Percentiles rank a stretch among this genome's conserved stretches.
Evolutionary conservation across 2,329 filamentous ascomycete species (phyloP).

Genomic region (Fusarium sp.): DNA sequence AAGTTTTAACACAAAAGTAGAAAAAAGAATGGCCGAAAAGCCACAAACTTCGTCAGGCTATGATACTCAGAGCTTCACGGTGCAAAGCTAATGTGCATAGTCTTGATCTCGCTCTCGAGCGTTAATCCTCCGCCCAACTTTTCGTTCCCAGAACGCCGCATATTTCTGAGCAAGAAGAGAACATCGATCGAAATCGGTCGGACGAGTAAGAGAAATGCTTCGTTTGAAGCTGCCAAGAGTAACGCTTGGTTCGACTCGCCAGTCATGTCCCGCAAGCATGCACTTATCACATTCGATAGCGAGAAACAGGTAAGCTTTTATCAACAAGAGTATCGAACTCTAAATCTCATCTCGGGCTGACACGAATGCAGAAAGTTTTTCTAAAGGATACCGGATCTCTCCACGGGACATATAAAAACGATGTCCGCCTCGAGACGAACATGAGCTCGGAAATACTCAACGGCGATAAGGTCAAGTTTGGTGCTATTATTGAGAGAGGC

Average conservation of each 20-base stretch:
- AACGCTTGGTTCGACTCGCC: conserved; percentile 80
- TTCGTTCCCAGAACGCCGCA: conserved; percentile 47
- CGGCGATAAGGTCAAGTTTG: conserved; percentile 55
- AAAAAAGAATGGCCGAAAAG: neutral
- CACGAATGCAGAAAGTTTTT: conserved; percentile 57
- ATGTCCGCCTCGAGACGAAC: conserved; percentile 40
- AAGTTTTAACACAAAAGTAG: conserved; percentile 4
- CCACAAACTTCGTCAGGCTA: neutral
- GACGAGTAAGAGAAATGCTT: conserved; percentile 58
- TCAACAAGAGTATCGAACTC: neutral
- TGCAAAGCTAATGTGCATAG: conserved; percentile 44
- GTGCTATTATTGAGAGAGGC: conserved; percentile 54
- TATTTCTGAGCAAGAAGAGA: conserved; percentile 52
- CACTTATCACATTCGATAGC: conserved; percentile 63
- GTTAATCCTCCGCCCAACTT: conserved; percentile 40
- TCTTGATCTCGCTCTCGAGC: conserved; percentile 50
- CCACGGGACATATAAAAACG: conserved; percentile 66
- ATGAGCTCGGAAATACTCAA: conserved; percentile 36
- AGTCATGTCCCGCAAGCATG: conserved; percentile 79
- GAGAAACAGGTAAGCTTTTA: conserved; percentile 58
- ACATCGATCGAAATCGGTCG: conserved; percentile 57
- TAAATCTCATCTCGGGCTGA: conserved; percentile 35
- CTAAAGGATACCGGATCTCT: conserved; percentile 64
- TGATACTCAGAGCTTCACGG: neutral
- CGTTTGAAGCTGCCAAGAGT: conserved; percentile 54